Evolutionary conservation across 805 yeast genomes (phyloP).

Genomic region (Teunomyces lycoperdinae): DNA sequence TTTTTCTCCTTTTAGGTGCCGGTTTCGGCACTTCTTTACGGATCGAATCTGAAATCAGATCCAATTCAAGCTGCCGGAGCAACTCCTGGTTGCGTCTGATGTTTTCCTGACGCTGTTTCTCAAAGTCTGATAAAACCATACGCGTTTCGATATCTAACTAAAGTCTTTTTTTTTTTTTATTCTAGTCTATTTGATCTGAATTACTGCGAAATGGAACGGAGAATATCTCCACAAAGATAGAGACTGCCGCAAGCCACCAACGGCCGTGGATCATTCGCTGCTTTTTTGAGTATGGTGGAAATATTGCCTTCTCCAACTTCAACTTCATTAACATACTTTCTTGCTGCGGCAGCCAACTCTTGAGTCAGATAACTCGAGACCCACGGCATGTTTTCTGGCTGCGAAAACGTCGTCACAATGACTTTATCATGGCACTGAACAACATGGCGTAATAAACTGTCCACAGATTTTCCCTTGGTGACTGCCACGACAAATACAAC

Average conservation of each 20-base stretch:
- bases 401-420: slow-evolving; percentile 59
- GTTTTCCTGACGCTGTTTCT: slow-evolving; percentile 68
- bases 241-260: slow-evolving; percentile 43
- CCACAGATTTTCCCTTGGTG: slow-evolving; percentile 67
- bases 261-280: slow-evolving; percentile 22
- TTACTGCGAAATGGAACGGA: slow-evolving; percentile 15
- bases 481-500: slow-evolving; percentile 68
- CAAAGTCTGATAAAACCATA: slow-evolving; percentile 55
- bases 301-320: slow-evolving; percentile 11
- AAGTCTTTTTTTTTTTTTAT: neutral
- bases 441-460: slow-evolving; percentile 49
- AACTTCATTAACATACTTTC: slow-evolving; percentile 20
- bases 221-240: slow-evolving; percentile 40
- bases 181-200: neutral
- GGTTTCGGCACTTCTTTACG: slow-evolving; percentile 40
- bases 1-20: slow-evolving; percentile 14
- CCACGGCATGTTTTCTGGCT: slow-evolving; percentile 95
- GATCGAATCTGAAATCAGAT: slow-evolving; percentile 53
- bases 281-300: slow-evolving; percentile 11
- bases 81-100: slow-evolving; percentile 81
- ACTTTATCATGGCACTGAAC: slow-evolving; percentile 52
- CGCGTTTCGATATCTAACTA: neutral
- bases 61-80: slow-evolving; percentile 66
- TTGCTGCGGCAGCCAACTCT: slow-evolving; percentile 27
- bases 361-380: slow-evolving; percentile 47